A percentile compares a stretch with the other conserved stretches of the same genome.
Conservation (phyloP, 1,139 yeast genomes). For the Geotrichum carabidarum region DNA sequence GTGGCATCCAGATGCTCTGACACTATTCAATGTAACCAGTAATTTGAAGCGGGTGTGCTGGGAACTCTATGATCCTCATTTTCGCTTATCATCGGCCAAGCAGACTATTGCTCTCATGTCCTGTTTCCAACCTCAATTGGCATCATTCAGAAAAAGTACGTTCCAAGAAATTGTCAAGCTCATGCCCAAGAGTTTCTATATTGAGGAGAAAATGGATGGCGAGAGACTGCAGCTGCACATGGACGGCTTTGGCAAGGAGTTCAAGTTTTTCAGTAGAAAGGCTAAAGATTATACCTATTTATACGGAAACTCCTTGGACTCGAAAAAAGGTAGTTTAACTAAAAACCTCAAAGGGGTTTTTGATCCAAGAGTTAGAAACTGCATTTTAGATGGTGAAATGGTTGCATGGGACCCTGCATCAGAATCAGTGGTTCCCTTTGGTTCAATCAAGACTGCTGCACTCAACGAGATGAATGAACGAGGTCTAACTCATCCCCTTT, state of each 20-base stretch:
- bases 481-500: slow-evolving; percentile 47
- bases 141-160: slow-evolving; percentile 48
- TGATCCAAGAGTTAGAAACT: slow-evolving; percentile 40
- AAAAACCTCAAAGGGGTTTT: slow-evolving; percentile 48
- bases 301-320: slow-evolving; percentile 59
- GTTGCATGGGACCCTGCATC: slow-evolving; percentile 71
- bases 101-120: slow-evolving; percentile 34
- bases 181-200: slow-evolving; percentile 47
- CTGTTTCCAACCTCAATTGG: slow-evolving; percentile 63
- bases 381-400: slow-evolving; percentile 88
- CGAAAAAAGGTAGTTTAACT: slow-evolving; percentile 54
- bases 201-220: slow-evolving; percentile 94
- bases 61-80: slow-evolving; percentile 44
- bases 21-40: slow-evolving; percentile 61
- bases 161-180: slow-evolving; percentile 48
- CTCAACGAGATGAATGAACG: slow-evolving; percentile 36
- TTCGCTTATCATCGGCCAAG: slow-evolving; percentile 12
- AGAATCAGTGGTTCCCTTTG: slow-evolving; percentile 66
- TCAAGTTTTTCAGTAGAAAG: slow-evolving; percentile 62
- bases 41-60: slow-evolving; percentile 59
- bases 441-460: slow-evolving; percentile 70
- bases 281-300: slow-evolving; percentile 68
- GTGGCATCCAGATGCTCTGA: slow-evolving; percentile 81
- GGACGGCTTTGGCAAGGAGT: slow-evolving; percentile 39
- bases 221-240: slow-evolving; percentile 77